These are phyloP conservation scores for Oryza glaberrima DNA, from an alignment of 176 grass and related monocot species.

Conservation along the genomic window DNA sequence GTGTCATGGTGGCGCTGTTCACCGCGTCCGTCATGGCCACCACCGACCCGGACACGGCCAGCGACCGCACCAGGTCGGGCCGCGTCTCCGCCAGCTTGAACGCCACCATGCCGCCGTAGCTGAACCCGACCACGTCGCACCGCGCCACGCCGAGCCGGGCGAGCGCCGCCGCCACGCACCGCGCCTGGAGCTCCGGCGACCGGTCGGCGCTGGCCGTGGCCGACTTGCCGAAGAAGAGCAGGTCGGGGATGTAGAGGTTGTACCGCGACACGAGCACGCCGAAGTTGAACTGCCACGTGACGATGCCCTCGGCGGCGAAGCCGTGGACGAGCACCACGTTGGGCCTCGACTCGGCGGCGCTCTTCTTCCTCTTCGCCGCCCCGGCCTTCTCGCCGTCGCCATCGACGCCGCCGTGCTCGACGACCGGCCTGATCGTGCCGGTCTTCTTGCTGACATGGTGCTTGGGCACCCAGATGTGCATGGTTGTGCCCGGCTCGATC, in stretches of 20 bases:
- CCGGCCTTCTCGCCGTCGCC: neutral
- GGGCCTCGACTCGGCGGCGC: slow-evolving; percentile 49
- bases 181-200: slow-evolving; percentile 83
- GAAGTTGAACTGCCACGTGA: slow-evolving; percentile 98
- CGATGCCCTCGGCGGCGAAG: slow-evolving; percentile 85
- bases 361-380: neutral
- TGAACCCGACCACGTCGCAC: slow-evolving; percentile 90
- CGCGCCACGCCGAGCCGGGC: slow-evolving; percentile 62
- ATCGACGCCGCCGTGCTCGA: neutral
- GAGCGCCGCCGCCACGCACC: slow-evolving; percentile 65
- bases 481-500: slow-evolving; percentile 78
- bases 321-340: slow-evolving; percentile 83
- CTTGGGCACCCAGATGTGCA: slow-evolving; percentile 90
- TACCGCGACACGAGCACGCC: slow-evolving; percentile 74
- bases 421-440: slow-evolving; percentile 38
- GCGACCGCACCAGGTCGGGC: slow-evolving; percentile 70
- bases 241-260: slow-evolving; percentile 90
- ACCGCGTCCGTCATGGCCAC: slow-evolving; percentile 90
- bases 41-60: slow-evolving; percentile 76
- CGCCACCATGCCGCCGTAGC: slow-evolving; percentile 95
- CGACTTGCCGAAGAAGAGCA: slow-evolving; percentile 83
- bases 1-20: slow-evolving; percentile 57
- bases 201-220: slow-evolving; percentile 54
- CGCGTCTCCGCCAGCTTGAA: slow-evolving; percentile 88
- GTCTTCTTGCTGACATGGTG: slow-evolving; percentile 57